A percentile compares a stretch with the other conserved stretches of the same genome.
These are phyloP conservation scores for Solanum virginianum DNA, from an alignment of 257 asterid genomes.

Conservation along the genomic window DNA sequence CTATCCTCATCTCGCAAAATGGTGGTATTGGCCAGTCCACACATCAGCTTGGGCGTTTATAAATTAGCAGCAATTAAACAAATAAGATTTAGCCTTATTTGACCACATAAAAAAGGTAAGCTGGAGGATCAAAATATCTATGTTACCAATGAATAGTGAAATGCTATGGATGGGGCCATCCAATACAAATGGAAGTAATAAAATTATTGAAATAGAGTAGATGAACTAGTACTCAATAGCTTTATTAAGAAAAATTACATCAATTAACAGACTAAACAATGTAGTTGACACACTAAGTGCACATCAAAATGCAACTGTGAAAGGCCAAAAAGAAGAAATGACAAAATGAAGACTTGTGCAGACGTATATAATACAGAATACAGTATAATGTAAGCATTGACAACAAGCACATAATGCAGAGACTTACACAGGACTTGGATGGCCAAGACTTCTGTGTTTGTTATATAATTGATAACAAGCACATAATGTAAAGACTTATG, in stretches of 20 bases:
- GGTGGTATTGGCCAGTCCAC: background rate
- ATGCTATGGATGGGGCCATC: background rate
- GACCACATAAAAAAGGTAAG: background rate
- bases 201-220: background rate
- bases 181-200: background rate
- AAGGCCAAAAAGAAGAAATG: background rate
- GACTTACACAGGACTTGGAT: conserved; percentile 14
- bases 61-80: background rate
- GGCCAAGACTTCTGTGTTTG: conserved; percentile 43
- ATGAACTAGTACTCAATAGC: background rate
- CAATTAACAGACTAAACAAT: background rate
- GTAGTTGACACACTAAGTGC: background rate
- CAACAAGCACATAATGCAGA: background rate
- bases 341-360: background rate
- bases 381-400: background rate
- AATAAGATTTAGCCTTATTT: background rate
- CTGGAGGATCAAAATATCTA: background rate
- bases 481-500: background rate
- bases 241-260: background rate
- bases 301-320: background rate
- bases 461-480: background rate
- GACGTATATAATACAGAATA: background rate
- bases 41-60: background rate
- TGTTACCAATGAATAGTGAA: background rate
- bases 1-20: background rate